Conservation (phyloP, 768 basidiomycete genomes). For the Hygrocybe punicea region DNA sequence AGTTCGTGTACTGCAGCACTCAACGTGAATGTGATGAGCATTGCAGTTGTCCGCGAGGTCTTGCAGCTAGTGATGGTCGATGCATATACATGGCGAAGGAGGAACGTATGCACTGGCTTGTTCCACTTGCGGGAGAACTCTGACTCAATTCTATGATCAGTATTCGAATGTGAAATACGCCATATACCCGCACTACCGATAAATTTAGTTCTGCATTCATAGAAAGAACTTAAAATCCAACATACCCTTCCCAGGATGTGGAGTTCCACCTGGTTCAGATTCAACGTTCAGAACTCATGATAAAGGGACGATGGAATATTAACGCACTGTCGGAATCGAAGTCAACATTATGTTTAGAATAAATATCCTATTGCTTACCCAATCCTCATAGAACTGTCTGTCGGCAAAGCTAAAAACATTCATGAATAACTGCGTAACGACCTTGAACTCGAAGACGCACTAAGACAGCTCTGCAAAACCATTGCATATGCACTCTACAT, state of each 20-base stretch:
- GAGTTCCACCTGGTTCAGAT: conserved; percentile 77
- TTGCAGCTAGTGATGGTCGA: conserved; percentile 76
- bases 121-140: conserved; percentile 98
- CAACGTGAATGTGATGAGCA: conserved; percentile 88
- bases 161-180: background rate
- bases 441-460: conserved; percentile 40
- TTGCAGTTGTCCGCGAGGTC: conserved; percentile 74
- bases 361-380: conserved; percentile 48
- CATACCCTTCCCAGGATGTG: conserved; percentile 76
- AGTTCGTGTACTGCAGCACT: conserved; percentile 90
- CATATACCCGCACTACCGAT: background rate
- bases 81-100: conserved; percentile 93
- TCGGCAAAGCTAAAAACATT: conserved; percentile 76
- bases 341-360: conserved; percentile 3
- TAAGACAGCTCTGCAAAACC: conserved; percentile 90
- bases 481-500: conserved; percentile 90
- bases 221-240: background rate
- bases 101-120: conserved; percentile 90
- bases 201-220: background rate
- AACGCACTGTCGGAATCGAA: background rate
- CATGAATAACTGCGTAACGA: background rate
- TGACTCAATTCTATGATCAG: background rate
- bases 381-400: conserved; percentile 95
- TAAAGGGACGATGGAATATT: background rate
- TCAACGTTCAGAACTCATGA: background rate